Conservation (phyloP, 257 asterid species). For the Voacanga thouarsii region DNA sequence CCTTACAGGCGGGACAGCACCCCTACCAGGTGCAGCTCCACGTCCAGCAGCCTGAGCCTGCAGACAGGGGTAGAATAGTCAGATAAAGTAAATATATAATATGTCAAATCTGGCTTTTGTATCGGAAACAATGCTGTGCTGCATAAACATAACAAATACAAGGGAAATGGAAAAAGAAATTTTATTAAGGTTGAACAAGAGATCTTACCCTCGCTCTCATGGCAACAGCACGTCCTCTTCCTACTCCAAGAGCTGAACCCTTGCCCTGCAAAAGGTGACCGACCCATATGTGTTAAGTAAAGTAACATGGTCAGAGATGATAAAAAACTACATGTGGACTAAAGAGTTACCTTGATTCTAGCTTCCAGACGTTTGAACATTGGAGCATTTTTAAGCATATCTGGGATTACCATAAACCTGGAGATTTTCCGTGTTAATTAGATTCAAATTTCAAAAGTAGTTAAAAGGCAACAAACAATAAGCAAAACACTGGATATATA, state of each 20-base stretch:
- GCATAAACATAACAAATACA: neutral
- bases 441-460: neutral
- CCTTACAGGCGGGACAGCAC: conserved; percentile 77
- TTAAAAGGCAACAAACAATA: conserved; percentile 2
- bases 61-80: neutral
- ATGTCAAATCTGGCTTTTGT: neutral
- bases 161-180: neutral
- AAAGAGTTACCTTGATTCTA: conserved; percentile 72
- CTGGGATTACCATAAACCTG: conserved; percentile 98
- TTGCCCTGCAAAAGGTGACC: conserved; percentile 63
- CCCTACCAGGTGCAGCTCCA: conserved; percentile 85
- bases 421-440: neutral
- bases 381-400: conserved; percentile 98
- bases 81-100: neutral
- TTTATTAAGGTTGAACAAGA: neutral
- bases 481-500: conserved; percentile 12
- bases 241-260: conserved; percentile 91
- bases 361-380: conserved; percentile 96
- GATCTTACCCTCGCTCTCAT: conserved; percentile 89
- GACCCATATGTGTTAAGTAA: conserved; percentile 27
- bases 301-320: neutral
- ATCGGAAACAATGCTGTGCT: neutral
- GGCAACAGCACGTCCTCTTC: conserved; percentile 97
- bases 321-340: conserved; percentile 8
- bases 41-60: conserved; percentile 97